These are phyloP conservation scores for Pseudocercospora musae DNA, from an alignment of 2,329 filamentous ascomycete genomes.

Conservation along the genomic window DNA sequence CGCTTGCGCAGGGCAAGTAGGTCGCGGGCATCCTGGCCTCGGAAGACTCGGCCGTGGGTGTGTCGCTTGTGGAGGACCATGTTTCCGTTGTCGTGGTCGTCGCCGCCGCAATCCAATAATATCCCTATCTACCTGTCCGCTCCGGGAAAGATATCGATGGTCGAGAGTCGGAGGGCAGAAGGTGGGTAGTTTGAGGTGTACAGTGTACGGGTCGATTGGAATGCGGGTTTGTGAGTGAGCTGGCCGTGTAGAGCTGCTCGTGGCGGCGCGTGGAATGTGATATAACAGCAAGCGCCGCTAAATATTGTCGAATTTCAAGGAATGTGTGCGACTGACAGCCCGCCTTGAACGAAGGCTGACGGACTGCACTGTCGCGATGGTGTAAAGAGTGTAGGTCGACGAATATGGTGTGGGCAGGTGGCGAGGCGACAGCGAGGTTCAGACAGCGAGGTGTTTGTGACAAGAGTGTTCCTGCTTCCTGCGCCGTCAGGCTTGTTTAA, in stretches of 20 bases:
- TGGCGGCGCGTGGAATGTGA: constrained; percentile 1
- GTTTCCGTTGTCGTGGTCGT: constrained; percentile 13
- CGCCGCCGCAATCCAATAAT: neutral
- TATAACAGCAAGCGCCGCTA: neutral
- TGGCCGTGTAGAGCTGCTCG: constrained; percentile 17
- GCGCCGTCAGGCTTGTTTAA: no score
- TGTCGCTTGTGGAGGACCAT: constrained; percentile 32
- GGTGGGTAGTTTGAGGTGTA: neutral
- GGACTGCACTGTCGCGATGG: neutral
- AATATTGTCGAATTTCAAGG: neutral
- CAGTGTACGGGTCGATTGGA: constrained; percentile 17
- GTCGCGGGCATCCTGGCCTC: constrained; percentile 26
- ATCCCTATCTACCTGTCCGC: neutral
- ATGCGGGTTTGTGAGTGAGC: constrained; percentile 13
- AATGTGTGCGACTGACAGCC: constrained; percentile 1
- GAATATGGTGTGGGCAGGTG: neutral
- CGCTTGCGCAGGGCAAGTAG: constrained; percentile 28
- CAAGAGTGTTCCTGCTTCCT: neutral
- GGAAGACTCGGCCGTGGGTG: constrained; percentile 31
- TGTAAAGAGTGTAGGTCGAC: neutral
- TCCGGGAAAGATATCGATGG: neutral
- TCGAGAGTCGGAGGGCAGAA: constrained; percentile 4
- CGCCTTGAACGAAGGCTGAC: constrained; percentile 6
- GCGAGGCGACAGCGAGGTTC: constrained; percentile 4
- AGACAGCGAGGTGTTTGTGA: no score